phyloP scores from a whole-genome alignment of 78 protist genomes.

The Pigoraptor vietnamica region DNA sequence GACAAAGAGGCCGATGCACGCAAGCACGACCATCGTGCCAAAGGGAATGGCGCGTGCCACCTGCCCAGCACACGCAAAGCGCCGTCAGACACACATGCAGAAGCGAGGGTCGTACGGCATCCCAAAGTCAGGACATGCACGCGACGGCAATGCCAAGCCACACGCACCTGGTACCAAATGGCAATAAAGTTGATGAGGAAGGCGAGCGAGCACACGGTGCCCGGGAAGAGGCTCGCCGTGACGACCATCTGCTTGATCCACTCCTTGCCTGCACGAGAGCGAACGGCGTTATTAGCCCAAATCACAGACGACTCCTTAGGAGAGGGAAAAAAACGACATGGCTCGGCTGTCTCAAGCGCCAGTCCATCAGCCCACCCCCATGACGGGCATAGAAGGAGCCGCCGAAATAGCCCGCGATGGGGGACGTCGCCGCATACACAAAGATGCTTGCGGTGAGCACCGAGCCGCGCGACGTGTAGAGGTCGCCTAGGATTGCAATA shows the following conservation, averaged over 20 bases:
- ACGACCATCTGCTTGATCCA: conserved; percentile 68
- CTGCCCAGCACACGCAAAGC: not conserved
- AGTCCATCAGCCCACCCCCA: conserved; percentile 19
- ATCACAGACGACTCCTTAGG: not conserved
- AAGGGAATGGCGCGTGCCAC: conserved; percentile 34
- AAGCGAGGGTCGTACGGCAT: too few relatives aligned
- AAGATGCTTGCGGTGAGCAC: conserved; percentile 33
- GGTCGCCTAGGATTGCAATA: conserved; percentile 26
- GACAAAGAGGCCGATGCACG: conserved; percentile 60
- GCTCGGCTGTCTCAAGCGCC: too few relatives aligned
- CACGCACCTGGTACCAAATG: conserved; percentile 28
- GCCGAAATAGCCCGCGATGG: conserved; percentile 48
- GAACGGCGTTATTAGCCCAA: too few relatives aligned
- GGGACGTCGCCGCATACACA: conserved; percentile 45
- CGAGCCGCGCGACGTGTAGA: conserved; percentile 53
- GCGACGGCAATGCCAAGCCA: not conserved
- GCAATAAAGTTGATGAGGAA: conserved; percentile 63
- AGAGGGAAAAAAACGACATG: not conserved
- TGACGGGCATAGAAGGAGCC: conserved; percentile 36
- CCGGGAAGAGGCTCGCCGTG: conserved; percentile 55
- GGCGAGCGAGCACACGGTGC: not conserved
- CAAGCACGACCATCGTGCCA: conserved; percentile 22
- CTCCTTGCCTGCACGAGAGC: conserved; percentile 7
- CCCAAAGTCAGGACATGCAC: not conserved
- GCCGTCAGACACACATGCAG: not conserved